Evolutionary conservation across 2,329 filamentous ascomycete genomes (phyloP).

Genomic region (Rugonectria rugulosa): DNA sequence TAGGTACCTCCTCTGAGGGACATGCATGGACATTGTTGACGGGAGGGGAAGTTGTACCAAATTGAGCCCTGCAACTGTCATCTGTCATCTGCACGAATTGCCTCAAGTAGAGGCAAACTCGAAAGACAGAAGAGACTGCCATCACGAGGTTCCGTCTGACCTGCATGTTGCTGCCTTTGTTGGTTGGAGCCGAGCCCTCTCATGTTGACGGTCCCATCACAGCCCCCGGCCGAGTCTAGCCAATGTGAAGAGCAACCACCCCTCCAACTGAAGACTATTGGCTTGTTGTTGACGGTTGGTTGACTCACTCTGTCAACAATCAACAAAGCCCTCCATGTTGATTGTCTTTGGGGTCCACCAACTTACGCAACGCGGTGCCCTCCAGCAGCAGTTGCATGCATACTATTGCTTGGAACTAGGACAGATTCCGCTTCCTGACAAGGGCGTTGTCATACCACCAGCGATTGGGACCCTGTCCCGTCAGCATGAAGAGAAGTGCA

Average conservation of each 20-base stretch:
- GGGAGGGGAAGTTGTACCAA: too few species aligned
- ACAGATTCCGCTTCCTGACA: neutral
- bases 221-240: neutral
- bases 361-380: neutral
- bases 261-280: neutral
- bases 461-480: neutral
- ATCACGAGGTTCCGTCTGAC: constrained; percentile 5
- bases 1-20: too few species aligned
- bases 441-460: constrained; percentile 9
- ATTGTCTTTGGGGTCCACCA: constrained; percentile 15
- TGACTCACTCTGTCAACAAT: constrained; percentile 4
- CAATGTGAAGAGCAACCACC: neutral
- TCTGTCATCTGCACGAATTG: neutral
- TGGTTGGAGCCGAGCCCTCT: constrained; percentile 1
- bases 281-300: neutral
- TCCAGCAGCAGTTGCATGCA: neutral
- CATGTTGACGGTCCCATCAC: neutral
- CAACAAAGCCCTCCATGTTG: constrained; percentile 1
- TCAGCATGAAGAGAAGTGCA: constrained; percentile 1
- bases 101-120: neutral
- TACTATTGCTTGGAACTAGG: constrained; percentile 1
- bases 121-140: neutral
- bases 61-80: neutral
- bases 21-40: too few species aligned
- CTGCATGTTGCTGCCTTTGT: constrained; percentile 2